Percentiles rank a stretch among this genome's conserved stretches.
Conservation (phyloP, 495 filamentous ascomycete genomes). For the Aspergillus avenaceus region DNA sequence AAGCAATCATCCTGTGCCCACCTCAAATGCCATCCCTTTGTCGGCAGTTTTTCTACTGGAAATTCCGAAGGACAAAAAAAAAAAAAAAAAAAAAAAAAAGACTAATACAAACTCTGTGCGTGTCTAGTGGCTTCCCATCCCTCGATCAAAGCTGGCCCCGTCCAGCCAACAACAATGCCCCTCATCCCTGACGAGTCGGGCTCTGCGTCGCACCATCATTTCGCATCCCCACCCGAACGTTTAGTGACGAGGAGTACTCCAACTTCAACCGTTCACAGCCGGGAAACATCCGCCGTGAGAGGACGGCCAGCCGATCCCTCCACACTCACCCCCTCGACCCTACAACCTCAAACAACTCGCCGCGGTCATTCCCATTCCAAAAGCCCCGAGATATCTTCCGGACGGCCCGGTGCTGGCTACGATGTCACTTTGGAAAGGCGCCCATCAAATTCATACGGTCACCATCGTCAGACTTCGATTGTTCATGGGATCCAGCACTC, state of each 20-base stretch:
- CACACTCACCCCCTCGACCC: constrained; percentile 33
- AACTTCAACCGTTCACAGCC: constrained; percentile 47
- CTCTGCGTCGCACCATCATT: constrained; percentile 38
- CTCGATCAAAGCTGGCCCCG: constrained; percentile 36
- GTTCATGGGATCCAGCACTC: constrained; percentile 94
- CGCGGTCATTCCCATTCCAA: constrained; percentile 54
- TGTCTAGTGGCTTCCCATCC: constrained; percentile 37
- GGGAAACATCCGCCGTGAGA: constrained; percentile 41
- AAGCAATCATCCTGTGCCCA: no score
- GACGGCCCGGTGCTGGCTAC: constrained; percentile 40
- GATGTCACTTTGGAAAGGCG: constrained; percentile 63
- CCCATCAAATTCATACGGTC: constrained; percentile 70
- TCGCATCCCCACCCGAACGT: constrained; percentile 38
- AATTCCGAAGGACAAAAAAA: no score
- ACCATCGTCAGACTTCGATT: constrained; percentile 91
- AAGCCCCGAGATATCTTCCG: constrained; percentile 42
- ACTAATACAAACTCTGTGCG: constrained; percentile 8
- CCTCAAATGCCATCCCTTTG: no score
- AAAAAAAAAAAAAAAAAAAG: constrained; percentile 3
- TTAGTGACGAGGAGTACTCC: constrained; percentile 43
- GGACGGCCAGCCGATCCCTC: constrained; percentile 40
- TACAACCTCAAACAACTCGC: constrained; percentile 38
- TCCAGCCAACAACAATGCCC: constrained; percentile 41
- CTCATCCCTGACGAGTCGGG: constrained; percentile 42
- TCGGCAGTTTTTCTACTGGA: no score